A percentile compares a stretch with the other conserved stretches of the same genome.
Conservation (phyloP, 78 protist genomes). For the Planoprotostelium fungivorum region DNA sequence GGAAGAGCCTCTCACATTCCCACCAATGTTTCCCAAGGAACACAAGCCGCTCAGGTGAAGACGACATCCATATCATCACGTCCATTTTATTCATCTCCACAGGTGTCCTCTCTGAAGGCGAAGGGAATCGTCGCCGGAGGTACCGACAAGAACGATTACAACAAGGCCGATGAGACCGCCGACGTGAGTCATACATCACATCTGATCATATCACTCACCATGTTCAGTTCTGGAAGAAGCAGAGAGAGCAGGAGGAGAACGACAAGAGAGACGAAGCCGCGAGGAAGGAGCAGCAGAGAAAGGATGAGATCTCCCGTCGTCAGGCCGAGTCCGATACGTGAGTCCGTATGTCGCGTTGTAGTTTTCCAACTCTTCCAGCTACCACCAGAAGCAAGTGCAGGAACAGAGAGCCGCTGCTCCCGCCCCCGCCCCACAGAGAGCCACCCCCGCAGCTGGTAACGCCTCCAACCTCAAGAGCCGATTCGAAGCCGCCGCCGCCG, state of each 20-base stretch:
- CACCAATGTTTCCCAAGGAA: constrained; percentile 44
- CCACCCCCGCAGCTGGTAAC: constrained; percentile 12
- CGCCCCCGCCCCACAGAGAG: not conserved
- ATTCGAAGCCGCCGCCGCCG: constrained; percentile 3
- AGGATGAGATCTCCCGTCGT: not conserved
- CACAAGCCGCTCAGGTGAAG: constrained; percentile 25
- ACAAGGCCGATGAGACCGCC: constrained; percentile 36
- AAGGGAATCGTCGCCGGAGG: too few relatives aligned
- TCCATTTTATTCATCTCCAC: not conserved
- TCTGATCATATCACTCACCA: not conserved
- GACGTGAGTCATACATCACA: not conserved
- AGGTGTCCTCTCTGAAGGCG: constrained; percentile 15
- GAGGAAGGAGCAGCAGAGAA: not conserved
- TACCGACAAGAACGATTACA: constrained; percentile 49
- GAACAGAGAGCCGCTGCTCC: not conserved
- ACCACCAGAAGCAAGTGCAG: constrained; percentile 48
- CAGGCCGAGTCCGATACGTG: not conserved
- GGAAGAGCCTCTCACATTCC: constrained; percentile 35
- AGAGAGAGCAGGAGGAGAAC: not conserved
- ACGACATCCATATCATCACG: not conserved
- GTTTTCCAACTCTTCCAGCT: not conserved
- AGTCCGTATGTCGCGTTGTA: not conserved
- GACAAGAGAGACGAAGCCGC: not conserved
- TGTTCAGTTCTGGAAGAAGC: not conserved
- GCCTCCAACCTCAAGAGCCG: not conserved